phyloP scores from a whole-genome alignment of 2,329 filamentous ascomycete species.

The Botrytis aclada region DNA sequence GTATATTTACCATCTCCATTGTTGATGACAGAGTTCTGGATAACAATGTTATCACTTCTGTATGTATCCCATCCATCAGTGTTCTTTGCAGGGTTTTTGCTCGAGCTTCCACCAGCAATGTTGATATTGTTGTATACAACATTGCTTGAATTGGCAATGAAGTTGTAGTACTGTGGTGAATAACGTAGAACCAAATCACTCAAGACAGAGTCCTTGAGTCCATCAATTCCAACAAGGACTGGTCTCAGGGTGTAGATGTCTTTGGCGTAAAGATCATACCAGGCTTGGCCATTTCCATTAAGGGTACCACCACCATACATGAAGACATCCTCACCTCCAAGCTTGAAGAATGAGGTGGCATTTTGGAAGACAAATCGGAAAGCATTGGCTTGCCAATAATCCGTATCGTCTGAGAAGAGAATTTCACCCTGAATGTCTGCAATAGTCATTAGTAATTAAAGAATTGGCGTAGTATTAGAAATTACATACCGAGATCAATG shows the following conservation, averaged over 20 bases:
- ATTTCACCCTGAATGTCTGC: slow-evolving; percentile 57
- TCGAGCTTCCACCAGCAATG: slow-evolving; percentile 54
- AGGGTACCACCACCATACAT: slow-evolving; percentile 64
- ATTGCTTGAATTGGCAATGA: slow-evolving; percentile 63
- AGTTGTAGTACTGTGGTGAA: slow-evolving; percentile 58
- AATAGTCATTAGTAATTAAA: not conserved
- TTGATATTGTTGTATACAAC: slow-evolving; percentile 62
- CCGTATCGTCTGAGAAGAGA: slow-evolving; percentile 62
- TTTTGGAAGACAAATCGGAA: slow-evolving; percentile 67
- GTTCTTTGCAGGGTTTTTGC: slow-evolving; percentile 57
- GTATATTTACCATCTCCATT: slow-evolving; percentile 54
- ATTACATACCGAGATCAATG: slow-evolving; percentile 55
- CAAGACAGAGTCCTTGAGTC: slow-evolving; percentile 55
- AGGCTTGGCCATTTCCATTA: slow-evolving; percentile 62
- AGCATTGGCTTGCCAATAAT: slow-evolving; percentile 64
- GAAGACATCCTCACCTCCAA: slow-evolving; percentile 64
- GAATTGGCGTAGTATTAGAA: not conserved
- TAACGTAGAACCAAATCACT: slow-evolving; percentile 59
- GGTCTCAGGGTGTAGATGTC: slow-evolving; percentile 57
- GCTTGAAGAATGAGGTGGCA: slow-evolving; percentile 63
- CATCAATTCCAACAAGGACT: slow-evolving; percentile 55
- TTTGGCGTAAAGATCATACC: slow-evolving; percentile 55
- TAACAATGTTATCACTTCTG: slow-evolving; percentile 58
- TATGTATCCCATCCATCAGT: slow-evolving; percentile 66
- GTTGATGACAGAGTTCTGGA: slow-evolving; percentile 62